Conservation (phyloP, 768 basidiomycete genomes). For the Rubroboletus pulcherrimus region DNA sequence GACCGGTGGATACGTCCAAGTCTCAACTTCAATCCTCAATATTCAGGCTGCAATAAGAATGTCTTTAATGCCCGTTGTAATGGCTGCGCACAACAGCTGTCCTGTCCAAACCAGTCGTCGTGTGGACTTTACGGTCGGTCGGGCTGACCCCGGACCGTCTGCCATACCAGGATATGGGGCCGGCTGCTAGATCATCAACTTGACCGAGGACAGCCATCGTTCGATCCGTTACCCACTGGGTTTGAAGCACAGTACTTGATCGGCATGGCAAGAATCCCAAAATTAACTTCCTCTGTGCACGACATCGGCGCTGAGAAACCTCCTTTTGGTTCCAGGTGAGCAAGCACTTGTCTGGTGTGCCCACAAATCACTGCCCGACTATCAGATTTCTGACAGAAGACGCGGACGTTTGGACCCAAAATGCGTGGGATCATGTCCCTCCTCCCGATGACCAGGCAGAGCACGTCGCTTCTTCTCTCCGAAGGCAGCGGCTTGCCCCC, state of each 20-base stretch:
- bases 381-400: slow-evolving; percentile 66
- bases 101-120: neutral
- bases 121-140: neutral
- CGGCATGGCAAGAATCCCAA: slow-evolving; percentile 22
- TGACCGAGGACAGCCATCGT: neutral
- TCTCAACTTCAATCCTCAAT: too few relatives aligned
- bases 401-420: slow-evolving; percentile 77
- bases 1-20: neutral
- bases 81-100: neutral
- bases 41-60: neutral
- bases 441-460: slow-evolving; percentile 78
- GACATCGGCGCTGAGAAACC: slow-evolving; percentile 53
- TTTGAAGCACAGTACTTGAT: neutral
- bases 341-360: neutral
- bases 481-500: slow-evolving; percentile 65
- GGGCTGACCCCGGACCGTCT: neutral
- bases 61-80: too few relatives aligned
- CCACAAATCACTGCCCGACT: neutral
- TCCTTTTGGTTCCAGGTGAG: slow-evolving; percentile 69
- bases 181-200: neutral
- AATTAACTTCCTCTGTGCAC: slow-evolving; percentile 62
- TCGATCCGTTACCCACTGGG: neutral
- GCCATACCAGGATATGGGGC: neutral
- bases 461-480: slow-evolving; percentile 65
- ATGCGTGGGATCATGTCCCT: slow-evolving; percentile 90